Evolutionary conservation across 306 rosid genomes (phyloP).

Genomic region (Purshia tridentata): DNA sequence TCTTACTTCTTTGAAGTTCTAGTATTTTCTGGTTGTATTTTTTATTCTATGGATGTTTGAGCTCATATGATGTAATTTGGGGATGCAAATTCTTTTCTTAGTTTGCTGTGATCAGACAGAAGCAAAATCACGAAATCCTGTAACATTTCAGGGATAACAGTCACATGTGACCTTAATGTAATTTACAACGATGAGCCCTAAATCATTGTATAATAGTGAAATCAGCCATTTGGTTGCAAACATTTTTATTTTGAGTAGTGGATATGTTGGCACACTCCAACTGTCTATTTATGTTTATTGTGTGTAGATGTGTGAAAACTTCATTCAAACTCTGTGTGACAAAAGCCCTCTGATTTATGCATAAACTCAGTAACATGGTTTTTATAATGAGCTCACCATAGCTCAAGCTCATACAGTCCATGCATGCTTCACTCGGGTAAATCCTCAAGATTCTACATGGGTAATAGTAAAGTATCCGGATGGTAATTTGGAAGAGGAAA

Average conservation of each 20-base stretch:
- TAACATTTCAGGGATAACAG: neutral
- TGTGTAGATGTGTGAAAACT: neutral
- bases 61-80: neutral
- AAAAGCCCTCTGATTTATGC: too few species aligned
- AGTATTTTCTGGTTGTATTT: neutral
- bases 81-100: neutral
- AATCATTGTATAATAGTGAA: neutral
- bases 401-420: neutral
- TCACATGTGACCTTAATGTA: neutral
- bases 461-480: neutral
- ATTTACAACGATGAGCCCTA: neutral
- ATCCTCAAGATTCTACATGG: neutral
- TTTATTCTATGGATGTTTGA: neutral
- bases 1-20: neutral
- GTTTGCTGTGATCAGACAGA: neutral
- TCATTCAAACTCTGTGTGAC: neutral
- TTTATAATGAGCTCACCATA: neutral
- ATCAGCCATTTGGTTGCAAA: neutral
- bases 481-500: conserved; percentile 10
- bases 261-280: neutral
- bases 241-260: neutral
- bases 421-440: neutral
- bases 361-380: neutral
- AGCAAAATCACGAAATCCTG: neutral
- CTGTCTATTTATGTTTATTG: neutral